These are phyloP conservation scores for Chrysochromulina tobinii DNA, from an alignment of 78 protist genomes.

Conservation along the genomic window DNA sequence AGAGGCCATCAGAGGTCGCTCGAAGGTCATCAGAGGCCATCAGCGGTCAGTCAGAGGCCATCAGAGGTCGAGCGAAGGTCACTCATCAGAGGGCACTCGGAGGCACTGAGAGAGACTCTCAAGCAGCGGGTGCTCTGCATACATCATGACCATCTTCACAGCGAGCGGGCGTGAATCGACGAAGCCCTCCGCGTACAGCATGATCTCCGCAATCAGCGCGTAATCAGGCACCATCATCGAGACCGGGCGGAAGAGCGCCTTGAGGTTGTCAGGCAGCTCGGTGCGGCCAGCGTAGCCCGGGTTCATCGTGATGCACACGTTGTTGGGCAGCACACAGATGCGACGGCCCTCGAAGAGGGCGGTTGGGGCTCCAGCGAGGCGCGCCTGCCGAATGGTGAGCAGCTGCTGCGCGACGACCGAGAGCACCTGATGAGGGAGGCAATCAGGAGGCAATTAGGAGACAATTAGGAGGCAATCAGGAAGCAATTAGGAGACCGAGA, in stretches of 20 bases:
- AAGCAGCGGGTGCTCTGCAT: not conserved
- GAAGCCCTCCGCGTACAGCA: slow-evolving; percentile 62
- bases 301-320: slow-evolving; percentile 90
- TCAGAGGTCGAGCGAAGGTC: too few species aligned
- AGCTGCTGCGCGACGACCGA: slow-evolving; percentile 61
- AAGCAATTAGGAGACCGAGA: too few species aligned
- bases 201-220: slow-evolving; percentile 61
- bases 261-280: slow-evolving; percentile 91
- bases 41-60: too few species aligned
- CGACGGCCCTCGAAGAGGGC: too few species aligned
- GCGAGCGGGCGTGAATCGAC: slow-evolving; percentile 43
- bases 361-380: not conserved
- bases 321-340: too few species aligned
- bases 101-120: too few species aligned
- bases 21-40: too few species aligned
- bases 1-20: too few species aligned
- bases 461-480: too few species aligned
- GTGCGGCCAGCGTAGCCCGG: slow-evolving; percentile 63
- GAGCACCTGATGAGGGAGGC: too few species aligned
- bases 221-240: slow-evolving; percentile 61
- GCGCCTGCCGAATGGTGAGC: slow-evolving; percentile 49
- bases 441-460: too few species aligned
- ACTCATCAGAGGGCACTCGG: too few species aligned
- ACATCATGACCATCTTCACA: slow-evolving; percentile 66
- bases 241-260: slow-evolving; percentile 73